Conservation (phyloP, 768 basidiomycete species). For the Mrakia gelida region DNA sequence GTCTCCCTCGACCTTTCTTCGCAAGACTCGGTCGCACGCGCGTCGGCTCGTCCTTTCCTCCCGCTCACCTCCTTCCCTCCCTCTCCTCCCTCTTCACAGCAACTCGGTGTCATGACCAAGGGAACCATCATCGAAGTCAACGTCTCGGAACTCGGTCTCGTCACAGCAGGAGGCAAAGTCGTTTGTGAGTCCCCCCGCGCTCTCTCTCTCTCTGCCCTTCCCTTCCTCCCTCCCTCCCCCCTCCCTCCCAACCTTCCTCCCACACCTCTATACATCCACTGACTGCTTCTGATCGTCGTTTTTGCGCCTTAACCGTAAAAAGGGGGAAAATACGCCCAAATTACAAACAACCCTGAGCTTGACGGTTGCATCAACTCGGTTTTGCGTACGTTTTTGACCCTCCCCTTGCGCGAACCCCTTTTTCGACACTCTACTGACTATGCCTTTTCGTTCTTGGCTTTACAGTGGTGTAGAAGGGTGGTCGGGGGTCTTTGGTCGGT, state of each 20-base stretch:
- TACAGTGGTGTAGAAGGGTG: no score
- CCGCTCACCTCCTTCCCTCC: no score
- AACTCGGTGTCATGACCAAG: conserved; percentile 94
- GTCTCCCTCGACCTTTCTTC: conserved; percentile 26
- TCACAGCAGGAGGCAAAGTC: conserved; percentile 88
- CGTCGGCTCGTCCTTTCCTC: background rate
- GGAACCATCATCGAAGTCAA: conserved; percentile 98
- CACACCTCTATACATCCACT: background rate
- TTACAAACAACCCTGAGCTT: conserved; percentile 92
- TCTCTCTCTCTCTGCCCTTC: background rate
- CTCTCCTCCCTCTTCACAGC: conserved; percentile 40
- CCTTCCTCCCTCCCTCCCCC: background rate
- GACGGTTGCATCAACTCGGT: conserved; percentile 89
- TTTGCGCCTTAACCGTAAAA: background rate
- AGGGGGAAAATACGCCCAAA: conserved; percentile 63
- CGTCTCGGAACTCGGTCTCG: conserved; percentile 96
- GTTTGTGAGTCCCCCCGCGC: conserved; percentile 29
- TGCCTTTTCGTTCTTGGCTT: background rate
- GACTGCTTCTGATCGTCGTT: background rate
- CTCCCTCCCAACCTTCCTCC: no score
- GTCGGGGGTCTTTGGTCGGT: no score
- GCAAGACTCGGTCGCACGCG: no score
- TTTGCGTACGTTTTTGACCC: background rate
- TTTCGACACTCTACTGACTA: background rate
- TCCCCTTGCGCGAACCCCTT: background rate